These are phyloP conservation scores for Pseudophaeomoniella oleicola DNA, from an alignment of 2,329 filamentous ascomycete genomes.

Conservation along the genomic window DNA sequence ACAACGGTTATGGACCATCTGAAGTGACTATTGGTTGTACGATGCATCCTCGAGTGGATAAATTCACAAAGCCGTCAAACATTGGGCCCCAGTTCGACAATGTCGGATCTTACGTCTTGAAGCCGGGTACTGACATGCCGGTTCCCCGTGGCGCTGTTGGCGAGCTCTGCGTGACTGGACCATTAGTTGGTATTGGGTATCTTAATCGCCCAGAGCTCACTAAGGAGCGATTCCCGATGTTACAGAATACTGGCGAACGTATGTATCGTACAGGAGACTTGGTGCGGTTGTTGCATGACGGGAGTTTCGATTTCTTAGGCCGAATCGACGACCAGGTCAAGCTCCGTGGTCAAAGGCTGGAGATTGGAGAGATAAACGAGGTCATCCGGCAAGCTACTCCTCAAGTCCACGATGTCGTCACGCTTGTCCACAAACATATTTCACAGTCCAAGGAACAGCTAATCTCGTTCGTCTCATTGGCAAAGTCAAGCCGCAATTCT, in stretches of 20 bases:
- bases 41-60: slow-evolving; percentile 69
- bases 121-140: slow-evolving; percentile 51
- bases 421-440: slow-evolving; percentile 58
- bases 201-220: slow-evolving; percentile 70
- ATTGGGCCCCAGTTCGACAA: slow-evolving; percentile 81
- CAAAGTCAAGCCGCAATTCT: slow-evolving; percentile 7
- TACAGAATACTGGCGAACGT: slow-evolving; percentile 41
- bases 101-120: slow-evolving; percentile 68
- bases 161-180: slow-evolving; percentile 77
- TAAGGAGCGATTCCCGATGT: slow-evolving; percentile 54
- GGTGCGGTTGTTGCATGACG: slow-evolving; percentile 65
- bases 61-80: slow-evolving; percentile 68
- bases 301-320: slow-evolving; percentile 74
- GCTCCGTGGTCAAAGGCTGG: slow-evolving; percentile 72
- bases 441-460: slow-evolving; percentile 68
- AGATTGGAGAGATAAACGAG: slow-evolving; percentile 84
- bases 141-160: slow-evolving; percentile 68
- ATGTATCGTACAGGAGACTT: slow-evolving; percentile 84
- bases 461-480: slow-evolving; percentile 52
- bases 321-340: slow-evolving; percentile 88
- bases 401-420: slow-evolving; percentile 54
- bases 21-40: slow-evolving; percentile 89
- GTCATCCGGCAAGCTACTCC: slow-evolving; percentile 50
- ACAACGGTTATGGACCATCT: slow-evolving; percentile 86
- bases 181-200: slow-evolving; percentile 80